These are phyloP conservation scores for Colletotrichum filicis DNA, from an alignment of 2,329 filamentous ascomycete species.

Conservation along the genomic window DNA sequence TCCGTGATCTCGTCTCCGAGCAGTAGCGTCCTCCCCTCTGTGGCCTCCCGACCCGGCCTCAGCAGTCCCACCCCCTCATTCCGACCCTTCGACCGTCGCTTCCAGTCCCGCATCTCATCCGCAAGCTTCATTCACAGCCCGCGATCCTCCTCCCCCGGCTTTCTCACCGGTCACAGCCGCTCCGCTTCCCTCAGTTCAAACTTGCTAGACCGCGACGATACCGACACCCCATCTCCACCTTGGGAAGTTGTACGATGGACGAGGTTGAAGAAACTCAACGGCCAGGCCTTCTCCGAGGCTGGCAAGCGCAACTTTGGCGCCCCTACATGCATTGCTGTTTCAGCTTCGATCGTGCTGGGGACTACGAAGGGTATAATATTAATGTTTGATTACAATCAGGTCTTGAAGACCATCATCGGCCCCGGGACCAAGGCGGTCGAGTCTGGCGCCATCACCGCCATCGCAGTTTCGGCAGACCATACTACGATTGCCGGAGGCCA, in stretches of 20 bases:
- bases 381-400: constrained; percentile 98
- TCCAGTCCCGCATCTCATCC: constrained; percentile 84
- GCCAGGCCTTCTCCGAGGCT: constrained; percentile 90
- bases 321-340: constrained; percentile 89
- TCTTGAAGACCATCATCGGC: constrained; percentile 91
- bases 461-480: constrained; percentile 94
- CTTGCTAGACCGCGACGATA: constrained; percentile 70
- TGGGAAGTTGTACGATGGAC: constrained; percentile 99
- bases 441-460: constrained; percentile 85
- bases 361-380: constrained; percentile 95
- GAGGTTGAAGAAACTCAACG: constrained; percentile 87
- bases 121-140: constrained; percentile 67
- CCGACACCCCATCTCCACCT: constrained; percentile 79
- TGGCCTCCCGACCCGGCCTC: constrained; percentile 73
- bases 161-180: constrained; percentile 81
- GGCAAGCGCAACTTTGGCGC: constrained; percentile 93
- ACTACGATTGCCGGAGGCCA: constrained; percentile 92
- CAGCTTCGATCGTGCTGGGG: constrained; percentile 88
- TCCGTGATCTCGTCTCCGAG: constrained; percentile 74
- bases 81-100: constrained; percentile 92
- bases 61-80: constrained; percentile 83
- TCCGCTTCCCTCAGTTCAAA: constrained; percentile 83
- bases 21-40: constrained; percentile 78
- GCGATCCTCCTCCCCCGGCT: constrained; percentile 80
- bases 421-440: constrained; percentile 94